Evolutionary conservation across 345 rosid species (phyloP).

Genomic region (Turritis glabra): DNA sequence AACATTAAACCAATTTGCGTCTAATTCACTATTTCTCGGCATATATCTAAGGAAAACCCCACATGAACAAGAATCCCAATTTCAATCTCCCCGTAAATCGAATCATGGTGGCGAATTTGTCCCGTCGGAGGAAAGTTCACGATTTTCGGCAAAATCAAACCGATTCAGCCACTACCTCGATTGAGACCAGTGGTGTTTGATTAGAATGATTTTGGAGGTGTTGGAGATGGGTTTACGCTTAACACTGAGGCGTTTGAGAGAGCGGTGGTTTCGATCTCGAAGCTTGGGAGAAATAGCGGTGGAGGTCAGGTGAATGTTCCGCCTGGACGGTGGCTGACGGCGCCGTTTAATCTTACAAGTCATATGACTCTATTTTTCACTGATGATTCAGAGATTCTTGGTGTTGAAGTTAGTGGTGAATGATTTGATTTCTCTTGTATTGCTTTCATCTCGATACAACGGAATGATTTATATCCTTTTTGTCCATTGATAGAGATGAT

Average conservation of each 20-base stretch:
- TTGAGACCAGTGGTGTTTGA: conserved; percentile 67
- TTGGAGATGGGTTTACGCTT: conserved; percentile 80
- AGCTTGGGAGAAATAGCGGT: conserved; percentile 67
- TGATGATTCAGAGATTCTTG: conserved; percentile 84
- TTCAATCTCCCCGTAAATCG: background rate
- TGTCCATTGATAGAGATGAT: background rate
- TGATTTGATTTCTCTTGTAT: background rate
- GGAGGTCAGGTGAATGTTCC: conserved; percentile 97
- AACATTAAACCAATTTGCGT: too few relatives aligned
- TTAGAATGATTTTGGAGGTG: conserved; percentile 87
- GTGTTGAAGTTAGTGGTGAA: conserved; percentile 58
- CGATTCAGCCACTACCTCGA: conserved; percentile 50
- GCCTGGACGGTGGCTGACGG: conserved; percentile 93
- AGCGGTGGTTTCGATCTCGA: conserved; percentile 76
- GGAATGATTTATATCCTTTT: background rate
- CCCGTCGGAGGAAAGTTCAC: conserved; percentile 45
- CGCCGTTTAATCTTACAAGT: conserved; percentile 94
- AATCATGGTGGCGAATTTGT: conserved; percentile 58
- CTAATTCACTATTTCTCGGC: conserved; percentile 1
- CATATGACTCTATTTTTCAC: conserved; percentile 90
- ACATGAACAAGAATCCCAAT: background rate
- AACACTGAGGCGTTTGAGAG: conserved; percentile 90
- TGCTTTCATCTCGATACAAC: background rate
- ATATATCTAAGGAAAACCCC: conserved; percentile 3
- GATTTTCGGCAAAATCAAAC: conserved; percentile 43